phyloP scores from a whole-genome alignment of 495 filamentous ascomycete genomes.

The Venustampulla echinocandica region DNA sequence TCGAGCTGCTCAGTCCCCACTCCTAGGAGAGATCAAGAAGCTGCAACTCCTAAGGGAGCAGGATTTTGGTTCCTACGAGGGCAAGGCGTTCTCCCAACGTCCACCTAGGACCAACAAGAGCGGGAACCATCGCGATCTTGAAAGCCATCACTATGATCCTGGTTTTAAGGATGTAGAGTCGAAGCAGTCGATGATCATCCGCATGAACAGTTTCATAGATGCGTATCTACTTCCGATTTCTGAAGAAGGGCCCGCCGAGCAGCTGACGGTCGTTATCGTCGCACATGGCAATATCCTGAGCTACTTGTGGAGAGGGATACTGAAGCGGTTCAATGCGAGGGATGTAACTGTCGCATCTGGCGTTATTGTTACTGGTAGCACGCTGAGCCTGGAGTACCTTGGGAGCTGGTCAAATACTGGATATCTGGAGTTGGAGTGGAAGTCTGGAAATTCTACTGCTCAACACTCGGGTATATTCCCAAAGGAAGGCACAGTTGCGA shows the following conservation, averaged over 20 bases:
- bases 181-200: constrained; percentile 52
- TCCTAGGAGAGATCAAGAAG: constrained; percentile 33
- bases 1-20: constrained; percentile 37
- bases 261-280: constrained; percentile 52
- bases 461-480: too few species aligned
- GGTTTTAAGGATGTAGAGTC: constrained; percentile 47
- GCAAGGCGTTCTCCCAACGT: constrained; percentile 35
- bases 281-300: constrained; percentile 75
- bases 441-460: too few species aligned
- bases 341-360: constrained; percentile 24
- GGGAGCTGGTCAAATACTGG: constrained; percentile 62
- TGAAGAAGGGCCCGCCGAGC: constrained; percentile 21
- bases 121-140: constrained; percentile 12
- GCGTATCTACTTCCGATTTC: constrained; percentile 50
- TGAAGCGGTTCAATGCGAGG: constrained; percentile 41
- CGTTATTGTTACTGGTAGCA: constrained; percentile 9
- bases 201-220: constrained; percentile 56
- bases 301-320: constrained; percentile 53
- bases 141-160: constrained; percentile 21
- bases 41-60: constrained; percentile 56
- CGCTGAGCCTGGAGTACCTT: constrained; percentile 22
- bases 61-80: constrained; percentile 64
- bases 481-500: neutral
- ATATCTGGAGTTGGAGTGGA: constrained; percentile 44
- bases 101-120: constrained; percentile 5